Base-by-base conservation (phyloP, 2,329 filamentous ascomycete genomes). In the Elsinoe fawcettii region DNA sequence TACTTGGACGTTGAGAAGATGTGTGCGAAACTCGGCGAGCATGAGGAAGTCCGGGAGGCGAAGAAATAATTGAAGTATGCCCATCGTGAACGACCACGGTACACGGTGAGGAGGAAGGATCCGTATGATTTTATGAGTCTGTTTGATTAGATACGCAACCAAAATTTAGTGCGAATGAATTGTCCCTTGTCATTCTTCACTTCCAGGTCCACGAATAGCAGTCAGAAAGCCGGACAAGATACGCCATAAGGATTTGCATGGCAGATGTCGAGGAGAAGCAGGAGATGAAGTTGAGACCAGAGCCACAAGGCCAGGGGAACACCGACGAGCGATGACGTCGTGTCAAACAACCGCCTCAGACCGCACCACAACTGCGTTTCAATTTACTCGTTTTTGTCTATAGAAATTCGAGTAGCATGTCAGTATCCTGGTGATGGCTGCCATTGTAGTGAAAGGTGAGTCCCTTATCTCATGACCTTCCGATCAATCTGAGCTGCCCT, bases 371-470 rank as follows among this genome's bases (percentile, higher is more conserved):
- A 46, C 41, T 20, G 32, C 46, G 34, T 2, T 32, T 20, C 6
- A 25, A 12, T 3, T 14, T 1, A 46, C 22, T 12, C 23, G 9
- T 8, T 25, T 12, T 1, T 27, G 25, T 27, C 5, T n/a, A 12
- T 25, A 22, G 39, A 43, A 4, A 22, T 43, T 43, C 11, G 16
- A 9, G 9, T 6, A 6, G 16, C 5, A 5, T 5, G 9, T 30
- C 9, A 20, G 2, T 18, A 1, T 36, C 9, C 16, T 25, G 16
- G 27, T 2, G 4, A 56, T 56, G 54, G 54, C 54, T 34, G 39
- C 54, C 16, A 56, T 56, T 25, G 54, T 56, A 14, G 54, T 56
- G 8, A 56, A 56, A 49, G 54, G 54, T 56, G 18, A 12, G 39
- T 47, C 9, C 9, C 9, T 3, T 37, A 5, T 37, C 14, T 12